These are phyloP conservation scores for Melanogaster broomeanus DNA, from an alignment of 768 basidiomycete genomes.

Conservation along the genomic window DNA sequence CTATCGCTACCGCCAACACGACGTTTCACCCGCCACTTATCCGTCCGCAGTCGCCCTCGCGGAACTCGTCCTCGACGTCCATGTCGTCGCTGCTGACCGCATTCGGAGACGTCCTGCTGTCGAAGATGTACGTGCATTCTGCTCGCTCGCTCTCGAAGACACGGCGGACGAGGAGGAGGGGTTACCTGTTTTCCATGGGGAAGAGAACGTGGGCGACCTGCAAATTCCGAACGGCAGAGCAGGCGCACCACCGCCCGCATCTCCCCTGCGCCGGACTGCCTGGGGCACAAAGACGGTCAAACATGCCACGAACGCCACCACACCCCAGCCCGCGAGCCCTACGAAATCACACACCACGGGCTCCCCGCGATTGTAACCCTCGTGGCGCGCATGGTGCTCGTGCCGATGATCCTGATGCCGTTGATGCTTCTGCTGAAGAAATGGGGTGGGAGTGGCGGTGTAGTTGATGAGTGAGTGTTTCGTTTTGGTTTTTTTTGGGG, in stretches of 20 bases:
- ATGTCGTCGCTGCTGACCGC: conserved; percentile 21
- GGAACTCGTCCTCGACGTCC: conserved; percentile 15
- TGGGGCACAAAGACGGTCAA: too few species aligned
- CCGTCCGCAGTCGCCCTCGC: neutral
- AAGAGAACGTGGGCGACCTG: too few species aligned
- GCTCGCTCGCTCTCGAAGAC: neutral
- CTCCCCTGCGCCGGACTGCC: too few species aligned
- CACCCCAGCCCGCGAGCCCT: neutral
- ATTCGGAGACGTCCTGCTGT: conserved; percentile 16
- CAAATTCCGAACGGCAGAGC: too few species aligned
- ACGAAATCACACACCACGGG: conserved; percentile 5
- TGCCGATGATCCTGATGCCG: conserved; percentile 78
- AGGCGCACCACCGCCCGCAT: too few species aligned
- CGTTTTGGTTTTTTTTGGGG: too few species aligned
- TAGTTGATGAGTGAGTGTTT: conserved; percentile 74
- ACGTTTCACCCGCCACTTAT: neutral
- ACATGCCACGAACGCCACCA: neutral
- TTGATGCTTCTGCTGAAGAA: conserved; percentile 65
- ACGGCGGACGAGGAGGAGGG: too few species aligned
- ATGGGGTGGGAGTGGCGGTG: conserved; percentile 37
- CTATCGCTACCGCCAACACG: neutral
- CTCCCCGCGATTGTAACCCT: conserved; percentile 84
- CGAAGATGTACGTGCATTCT: conserved; percentile 3
- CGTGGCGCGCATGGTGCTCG: conserved; percentile 83
- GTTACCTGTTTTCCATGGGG: too few species aligned